Evolutionary conservation across 768 basidiomycete genomes (phyloP).

Genomic region (Lanmaoa rubissima): DNA sequence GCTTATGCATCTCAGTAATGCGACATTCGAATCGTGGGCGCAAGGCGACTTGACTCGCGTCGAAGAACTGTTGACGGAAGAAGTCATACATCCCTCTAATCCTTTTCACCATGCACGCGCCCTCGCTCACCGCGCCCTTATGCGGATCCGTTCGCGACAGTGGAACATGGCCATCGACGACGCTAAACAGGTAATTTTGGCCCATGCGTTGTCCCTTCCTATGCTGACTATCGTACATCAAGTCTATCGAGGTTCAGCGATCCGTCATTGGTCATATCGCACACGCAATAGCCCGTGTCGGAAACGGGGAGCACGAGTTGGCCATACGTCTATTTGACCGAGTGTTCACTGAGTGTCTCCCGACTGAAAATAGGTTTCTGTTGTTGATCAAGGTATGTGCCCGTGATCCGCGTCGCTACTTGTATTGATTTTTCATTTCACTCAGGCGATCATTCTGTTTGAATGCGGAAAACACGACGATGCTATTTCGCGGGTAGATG

Average conservation of each 20-base stretch:
- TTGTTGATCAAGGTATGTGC: slow-evolving; percentile 10
- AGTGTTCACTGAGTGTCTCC: neutral
- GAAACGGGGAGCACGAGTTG: neutral
- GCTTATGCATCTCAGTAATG: neutral
- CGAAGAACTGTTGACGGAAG: slow-evolving; percentile 1
- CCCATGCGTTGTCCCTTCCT: rapidly evolving
- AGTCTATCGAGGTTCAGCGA: slow-evolving; percentile 10
- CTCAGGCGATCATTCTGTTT: slow-evolving; percentile 7
- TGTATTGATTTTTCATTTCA: neutral
- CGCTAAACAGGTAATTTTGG: neutral
- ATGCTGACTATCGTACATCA: neutral
- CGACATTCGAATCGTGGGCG: neutral
- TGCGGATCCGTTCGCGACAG: neutral
- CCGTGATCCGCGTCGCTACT: rapidly evolving
- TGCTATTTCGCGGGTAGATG: slow-evolving; percentile 7
- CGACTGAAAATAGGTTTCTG: slow-evolving; percentile 6
- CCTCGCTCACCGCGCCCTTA: slow-evolving; percentile 3
- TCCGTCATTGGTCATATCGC: slow-evolving; percentile 15
- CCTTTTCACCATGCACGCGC: neutral
- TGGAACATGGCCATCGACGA: slow-evolving; percentile 1
- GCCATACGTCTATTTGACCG: slow-evolving; percentile 11
- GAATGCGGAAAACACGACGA: slow-evolving; percentile 3
- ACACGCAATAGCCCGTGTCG: neutral
- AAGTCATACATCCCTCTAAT: neutral
- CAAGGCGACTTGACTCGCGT: neutral